phyloP scores from a whole-genome alignment of 495 filamentous ascomycete species.

The Penicillium cosmopolitanum region DNA sequence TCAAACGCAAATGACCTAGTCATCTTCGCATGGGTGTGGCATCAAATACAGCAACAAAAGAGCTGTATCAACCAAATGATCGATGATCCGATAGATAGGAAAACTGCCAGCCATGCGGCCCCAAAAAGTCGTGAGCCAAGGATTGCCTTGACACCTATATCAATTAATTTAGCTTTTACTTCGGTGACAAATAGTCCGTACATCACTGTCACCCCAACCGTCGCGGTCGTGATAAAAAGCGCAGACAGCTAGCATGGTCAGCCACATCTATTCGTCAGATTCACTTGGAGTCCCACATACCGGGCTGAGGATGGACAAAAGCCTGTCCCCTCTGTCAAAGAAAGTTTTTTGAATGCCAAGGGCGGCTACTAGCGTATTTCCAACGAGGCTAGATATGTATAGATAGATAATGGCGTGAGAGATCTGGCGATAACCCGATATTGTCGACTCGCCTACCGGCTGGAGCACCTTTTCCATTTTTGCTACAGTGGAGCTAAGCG shows the following conservation, averaged over 20 bases:
- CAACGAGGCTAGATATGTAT: conserved; percentile 1
- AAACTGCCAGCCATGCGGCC: conserved; percentile 10
- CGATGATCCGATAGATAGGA: conserved; percentile 1
- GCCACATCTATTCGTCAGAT: not conserved
- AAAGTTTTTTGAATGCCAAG: not conserved
- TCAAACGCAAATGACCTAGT: no score
- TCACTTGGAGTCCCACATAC: not conserved
- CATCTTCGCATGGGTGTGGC: not conserved
- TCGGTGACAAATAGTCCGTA: conserved; percentile 3
- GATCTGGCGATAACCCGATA: not conserved
- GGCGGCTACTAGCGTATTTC: not conserved
- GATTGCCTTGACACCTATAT: conserved; percentile 4
- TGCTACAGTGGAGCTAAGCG: not conserved
- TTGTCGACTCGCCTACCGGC: not conserved
- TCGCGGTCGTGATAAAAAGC: not conserved
- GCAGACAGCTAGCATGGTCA: not conserved
- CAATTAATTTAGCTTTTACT: conserved; percentile 1
- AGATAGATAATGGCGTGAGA: not conserved
- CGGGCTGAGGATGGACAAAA: not conserved
- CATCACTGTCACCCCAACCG: not conserved
- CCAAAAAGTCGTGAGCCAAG: conserved; percentile 1
- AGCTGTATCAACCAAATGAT: conserved; percentile 7
- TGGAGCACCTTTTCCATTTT: not conserved
- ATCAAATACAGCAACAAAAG: conserved; percentile 14
- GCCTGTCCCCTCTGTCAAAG: not conserved